Evolutionary conservation across 2,329 filamentous ascomycete genomes (phyloP).

Genomic region (Fusarium circinatum): DNA sequence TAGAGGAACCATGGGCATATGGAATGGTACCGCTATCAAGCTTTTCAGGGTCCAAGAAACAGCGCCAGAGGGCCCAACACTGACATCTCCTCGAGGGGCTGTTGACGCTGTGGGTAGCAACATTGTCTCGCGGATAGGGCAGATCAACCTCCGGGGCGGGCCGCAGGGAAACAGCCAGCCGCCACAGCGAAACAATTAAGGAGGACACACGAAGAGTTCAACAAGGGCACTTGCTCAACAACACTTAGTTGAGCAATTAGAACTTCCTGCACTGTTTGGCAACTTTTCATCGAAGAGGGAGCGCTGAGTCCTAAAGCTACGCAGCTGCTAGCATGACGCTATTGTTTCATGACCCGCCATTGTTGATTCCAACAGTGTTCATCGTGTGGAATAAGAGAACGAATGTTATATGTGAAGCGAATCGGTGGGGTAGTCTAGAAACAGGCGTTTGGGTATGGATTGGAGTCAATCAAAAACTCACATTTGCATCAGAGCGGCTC

Average conservation of each 20-base stretch:
- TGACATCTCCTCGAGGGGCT: slow-evolving; percentile 87
- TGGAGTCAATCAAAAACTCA: slow-evolving; percentile 7
- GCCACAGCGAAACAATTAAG: slow-evolving; percentile 30
- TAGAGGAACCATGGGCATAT: slow-evolving; percentile 89
- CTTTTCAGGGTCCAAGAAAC: slow-evolving; percentile 92
- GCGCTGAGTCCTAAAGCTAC: background rate
- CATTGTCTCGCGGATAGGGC: slow-evolving; percentile 86
- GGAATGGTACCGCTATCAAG: slow-evolving; percentile 90
- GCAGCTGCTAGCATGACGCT: slow-evolving; percentile 8
- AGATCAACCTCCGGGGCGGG: slow-evolving; percentile 74
- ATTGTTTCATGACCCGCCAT: slow-evolving; percentile 21
- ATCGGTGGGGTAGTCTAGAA: slow-evolving; percentile 6
- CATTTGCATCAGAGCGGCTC: background rate
- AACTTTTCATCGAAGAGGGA: slow-evolving; percentile 14
- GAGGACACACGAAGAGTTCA: background rate
- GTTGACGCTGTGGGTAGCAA: slow-evolving; percentile 94
- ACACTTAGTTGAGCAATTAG: background rate
- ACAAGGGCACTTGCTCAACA: background rate
- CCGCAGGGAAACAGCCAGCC: slow-evolving; percentile 39
- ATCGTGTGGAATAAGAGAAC: slow-evolving; percentile 13
- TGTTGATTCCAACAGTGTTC: background rate
- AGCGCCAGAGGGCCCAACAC: slow-evolving; percentile 78
- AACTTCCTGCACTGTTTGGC: background rate
- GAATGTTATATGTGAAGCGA: slow-evolving; percentile 1
- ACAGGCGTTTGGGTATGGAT: slow-evolving; percentile 25